phyloP scores from a whole-genome alignment of 192 early-diverging fungal species.

The Linnemannia exigua region DNA sequence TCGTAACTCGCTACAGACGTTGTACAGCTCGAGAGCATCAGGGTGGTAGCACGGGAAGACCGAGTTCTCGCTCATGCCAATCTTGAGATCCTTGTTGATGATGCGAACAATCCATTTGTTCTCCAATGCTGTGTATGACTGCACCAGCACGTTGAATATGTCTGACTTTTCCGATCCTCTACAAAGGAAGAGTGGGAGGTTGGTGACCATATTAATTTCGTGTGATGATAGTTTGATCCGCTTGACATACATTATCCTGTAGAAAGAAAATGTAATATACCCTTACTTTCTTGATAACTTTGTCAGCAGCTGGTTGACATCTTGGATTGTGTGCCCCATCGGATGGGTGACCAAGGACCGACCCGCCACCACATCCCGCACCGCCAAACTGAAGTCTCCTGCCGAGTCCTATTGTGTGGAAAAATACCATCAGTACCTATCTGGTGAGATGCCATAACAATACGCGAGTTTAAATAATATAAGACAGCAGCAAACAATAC shows the following conservation, averaged over 20 bases:
- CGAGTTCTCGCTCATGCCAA: conserved; percentile 81
- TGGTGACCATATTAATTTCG: background rate
- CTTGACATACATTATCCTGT: conserved; percentile 36
- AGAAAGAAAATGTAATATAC: background rate
- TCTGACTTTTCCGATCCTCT: conserved; percentile 59
- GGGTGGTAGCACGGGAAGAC: conserved; percentile 77
- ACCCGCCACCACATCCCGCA: conserved; percentile 59
- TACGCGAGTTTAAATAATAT: background rate
- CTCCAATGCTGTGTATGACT: conserved; percentile 73
- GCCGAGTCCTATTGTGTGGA: conserved; percentile 59
- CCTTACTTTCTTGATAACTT: conserved; percentile 37
- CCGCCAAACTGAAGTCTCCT: conserved; percentile 75
- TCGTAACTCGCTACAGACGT: conserved; percentile 73
- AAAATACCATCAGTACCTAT: background rate
- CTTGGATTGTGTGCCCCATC: conserved; percentile 67
- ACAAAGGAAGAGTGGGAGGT: background rate
- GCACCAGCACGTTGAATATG: conserved; percentile 67
- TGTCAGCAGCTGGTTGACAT: conserved; percentile 68
- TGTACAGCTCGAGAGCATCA: conserved; percentile 76
- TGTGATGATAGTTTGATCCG: conserved; percentile 38
- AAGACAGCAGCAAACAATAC: too few relatives aligned
- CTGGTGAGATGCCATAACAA: too few relatives aligned
- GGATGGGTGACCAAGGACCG: conserved; percentile 64
- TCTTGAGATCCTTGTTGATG: conserved; percentile 81
- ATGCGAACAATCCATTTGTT: conserved; percentile 85